Conservation (phyloP, 345 rosid species). For the Salix suchowensis region DNA sequence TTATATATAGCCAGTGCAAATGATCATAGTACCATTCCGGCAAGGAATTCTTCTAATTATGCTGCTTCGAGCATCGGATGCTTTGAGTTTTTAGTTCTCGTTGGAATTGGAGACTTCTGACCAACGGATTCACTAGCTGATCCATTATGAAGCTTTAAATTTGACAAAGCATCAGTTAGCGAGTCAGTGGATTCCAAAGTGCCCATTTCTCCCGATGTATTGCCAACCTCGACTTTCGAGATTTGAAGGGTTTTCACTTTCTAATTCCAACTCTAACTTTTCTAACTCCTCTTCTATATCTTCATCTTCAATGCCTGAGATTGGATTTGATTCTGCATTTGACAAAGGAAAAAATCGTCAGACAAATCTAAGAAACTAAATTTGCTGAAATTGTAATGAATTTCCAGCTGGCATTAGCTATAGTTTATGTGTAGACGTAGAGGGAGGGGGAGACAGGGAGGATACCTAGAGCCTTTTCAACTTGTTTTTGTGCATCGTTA, state of each 20-base stretch:
- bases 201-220: slow-evolving; percentile 15
- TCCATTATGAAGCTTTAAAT: slow-evolving; percentile 48
- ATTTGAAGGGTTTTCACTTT: slow-evolving; percentile 26
- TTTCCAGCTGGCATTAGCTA: background rate
- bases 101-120: slow-evolving; percentile 21
- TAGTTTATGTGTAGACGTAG: background rate
- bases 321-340: slow-evolving; percentile 49
- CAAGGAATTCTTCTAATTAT: slow-evolving; percentile 10
- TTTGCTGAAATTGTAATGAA: background rate
- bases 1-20: no score
- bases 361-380: background rate
- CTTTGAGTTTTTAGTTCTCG: slow-evolving; percentile 26
- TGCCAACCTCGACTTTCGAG: background rate
- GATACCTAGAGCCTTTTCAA: slow-evolving; percentile 61
- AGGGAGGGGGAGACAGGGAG: slow-evolving; percentile 6
- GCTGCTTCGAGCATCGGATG: slow-evolving; percentile 45
- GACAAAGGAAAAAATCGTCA: slow-evolving; percentile 11
- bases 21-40: background rate
- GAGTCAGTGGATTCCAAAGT: slow-evolving; percentile 37
- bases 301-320: slow-evolving; percentile 55
- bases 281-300: slow-evolving; percentile 67
- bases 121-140: slow-evolving; percentile 13
- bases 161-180: slow-evolving; percentile 47
- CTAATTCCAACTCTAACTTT: slow-evolving; percentile 61
- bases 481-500: slow-evolving; percentile 66